Evolutionary conservation across 2,329 filamentous ascomycete species (phyloP).

Genomic region (Purpureocillium takamizusanense): DNA sequence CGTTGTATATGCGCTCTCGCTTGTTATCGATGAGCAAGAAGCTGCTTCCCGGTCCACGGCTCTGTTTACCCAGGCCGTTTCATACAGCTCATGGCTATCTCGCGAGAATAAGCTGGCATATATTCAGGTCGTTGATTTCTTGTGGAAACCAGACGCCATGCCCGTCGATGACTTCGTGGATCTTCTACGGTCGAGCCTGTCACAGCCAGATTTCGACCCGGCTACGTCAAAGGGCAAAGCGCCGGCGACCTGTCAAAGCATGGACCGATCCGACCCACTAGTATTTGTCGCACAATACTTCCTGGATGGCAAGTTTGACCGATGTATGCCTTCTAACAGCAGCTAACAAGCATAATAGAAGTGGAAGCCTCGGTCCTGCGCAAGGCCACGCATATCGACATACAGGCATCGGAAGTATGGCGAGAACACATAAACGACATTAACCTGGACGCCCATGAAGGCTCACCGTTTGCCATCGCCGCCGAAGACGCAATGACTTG

Average conservation of each 20-base stretch:
- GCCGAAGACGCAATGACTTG: conserved; percentile 25
- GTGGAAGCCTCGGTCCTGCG: conserved; percentile 35
- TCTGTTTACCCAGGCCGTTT: conserved; percentile 38
- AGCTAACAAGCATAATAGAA: conserved; percentile 21
- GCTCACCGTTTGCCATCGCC: conserved; percentile 24
- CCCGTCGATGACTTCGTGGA: conserved; percentile 17
- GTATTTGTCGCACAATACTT: conserved; percentile 34
- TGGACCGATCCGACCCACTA: conserved; percentile 25
- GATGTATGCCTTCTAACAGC: background rate
- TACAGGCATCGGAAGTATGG: conserved; percentile 31
- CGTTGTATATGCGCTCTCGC: conserved; percentile 39
- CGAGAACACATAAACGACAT: conserved; percentile 28
- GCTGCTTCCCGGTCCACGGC: conserved; percentile 22
- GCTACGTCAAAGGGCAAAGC: conserved; percentile 34
- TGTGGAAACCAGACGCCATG: conserved; percentile 38
- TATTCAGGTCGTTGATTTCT: conserved; percentile 29
- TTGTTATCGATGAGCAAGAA: conserved; percentile 35
- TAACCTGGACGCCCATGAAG: conserved; percentile 13
- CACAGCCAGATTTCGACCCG: conserved; percentile 9
- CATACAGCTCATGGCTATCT: conserved; percentile 32
- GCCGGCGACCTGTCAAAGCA: conserved; percentile 11
- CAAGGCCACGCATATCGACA: conserved; percentile 15
- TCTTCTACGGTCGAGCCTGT: conserved; percentile 14
- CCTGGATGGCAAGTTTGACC: conserved; percentile 34
- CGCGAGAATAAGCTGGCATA: conserved; percentile 28